Evolutionary conservation across 495 filamentous ascomycete genomes (phyloP), one percentile per base, ranked within the genome.

Genomic region (Tuber indicum): DNA sequence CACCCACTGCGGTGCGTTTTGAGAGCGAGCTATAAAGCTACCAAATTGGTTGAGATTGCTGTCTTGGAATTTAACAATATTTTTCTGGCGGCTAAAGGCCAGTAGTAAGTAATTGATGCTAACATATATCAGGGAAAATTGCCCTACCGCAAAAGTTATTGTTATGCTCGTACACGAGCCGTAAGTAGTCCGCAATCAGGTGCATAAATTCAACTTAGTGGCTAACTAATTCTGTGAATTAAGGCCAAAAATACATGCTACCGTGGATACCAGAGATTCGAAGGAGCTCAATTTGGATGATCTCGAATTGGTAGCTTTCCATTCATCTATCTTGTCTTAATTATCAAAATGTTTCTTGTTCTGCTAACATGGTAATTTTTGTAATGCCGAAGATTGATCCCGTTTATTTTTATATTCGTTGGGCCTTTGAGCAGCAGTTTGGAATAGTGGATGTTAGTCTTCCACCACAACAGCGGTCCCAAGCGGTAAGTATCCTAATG

Each of bases 361-460:
- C 73, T 74, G 70, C 23, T 70, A 52, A 49, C 69, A 66, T 14
- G 5, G 2, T 71, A 66, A 71, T 73, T 75, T 74, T 42, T 4
- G 23, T 14, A 14, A 62, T 70, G 12, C 4, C 12, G 46, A 43
- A 97, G 93, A 87, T 91, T 86, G 94, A 98, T 88, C 87, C 87
- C 52, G 87, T 92, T 44, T 90, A 88, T 80, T 87, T 89, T 3
- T 98, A 97, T 83, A 88, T 96, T 75, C 88, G 91, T 75, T 98
- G 94, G 94, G 92, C 92, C 0, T 82, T 90, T 58, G 84, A 87
- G 21, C 89, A 92, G 70, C 90, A 88, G 36, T 97, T 92, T 82
- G 93, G 89, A 0, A 88, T 99, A 44, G 89, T 98, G 45, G 96
- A 99, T 81, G 90, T 96, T 41, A 98, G 97, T 76, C 88, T 98